phyloP scores from a whole-genome alignment of 768 basidiomycete species.

The Antrodiella citrinella region DNA sequence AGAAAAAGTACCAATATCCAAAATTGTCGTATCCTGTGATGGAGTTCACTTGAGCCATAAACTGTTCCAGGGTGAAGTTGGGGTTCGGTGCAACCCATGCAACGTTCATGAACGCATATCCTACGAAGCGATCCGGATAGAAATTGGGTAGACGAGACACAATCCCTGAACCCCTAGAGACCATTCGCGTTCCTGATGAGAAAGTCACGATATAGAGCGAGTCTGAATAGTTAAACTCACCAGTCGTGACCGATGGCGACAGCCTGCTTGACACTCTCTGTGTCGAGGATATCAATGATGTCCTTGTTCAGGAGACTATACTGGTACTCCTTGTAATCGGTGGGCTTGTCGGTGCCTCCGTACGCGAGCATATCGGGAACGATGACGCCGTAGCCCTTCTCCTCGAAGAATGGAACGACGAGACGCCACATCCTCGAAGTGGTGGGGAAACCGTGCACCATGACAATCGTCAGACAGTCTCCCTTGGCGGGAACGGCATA shows the following conservation, averaged over 20 bases:
- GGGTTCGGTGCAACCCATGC: slow-evolving; percentile 25
- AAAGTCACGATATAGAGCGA: background rate
- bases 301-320: no score
- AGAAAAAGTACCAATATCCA: slow-evolving; percentile 36
- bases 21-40: slow-evolving; percentile 28
- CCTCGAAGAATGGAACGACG: slow-evolving; percentile 34
- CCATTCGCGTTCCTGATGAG: background rate
- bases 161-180: slow-evolving; percentile 26
- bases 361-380: slow-evolving; percentile 42
- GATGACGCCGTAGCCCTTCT: slow-evolving; percentile 36
- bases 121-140: slow-evolving; percentile 32
- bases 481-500: slow-evolving; percentile 15
- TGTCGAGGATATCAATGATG: no score
- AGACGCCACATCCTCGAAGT: slow-evolving; percentile 34
- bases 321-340: slow-evolving; percentile 15
- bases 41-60: slow-evolving; percentile 20
- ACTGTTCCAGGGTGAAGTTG: slow-evolving; percentile 19
- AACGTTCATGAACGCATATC: slow-evolving; percentile 29
- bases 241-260: slow-evolving; percentile 29
- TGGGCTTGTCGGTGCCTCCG: slow-evolving; percentile 36
- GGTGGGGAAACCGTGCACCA: slow-evolving; percentile 39
- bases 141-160: slow-evolving; percentile 29
- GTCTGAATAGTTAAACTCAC: no score
- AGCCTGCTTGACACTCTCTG: slow-evolving; percentile 17
- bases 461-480: slow-evolving; percentile 29